These are phyloP conservation scores for Pascua guehoae DNA, from an alignment of 1,284 basidiomycete genomes.

Conservation along the genomic window DNA sequence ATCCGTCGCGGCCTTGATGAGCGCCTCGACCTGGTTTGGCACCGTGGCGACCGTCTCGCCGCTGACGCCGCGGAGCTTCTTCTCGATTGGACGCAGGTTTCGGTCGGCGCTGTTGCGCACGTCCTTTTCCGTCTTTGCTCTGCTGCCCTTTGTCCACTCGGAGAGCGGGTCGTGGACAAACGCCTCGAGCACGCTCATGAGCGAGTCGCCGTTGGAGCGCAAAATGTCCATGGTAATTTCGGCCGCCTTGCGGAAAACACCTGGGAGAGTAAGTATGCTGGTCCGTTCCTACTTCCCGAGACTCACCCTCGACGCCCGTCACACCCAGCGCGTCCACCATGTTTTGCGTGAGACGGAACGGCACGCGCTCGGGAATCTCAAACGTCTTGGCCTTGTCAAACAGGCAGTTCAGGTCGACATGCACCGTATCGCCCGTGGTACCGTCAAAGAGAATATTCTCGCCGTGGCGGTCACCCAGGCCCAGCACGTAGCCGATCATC, in stretches of 20 bases:
- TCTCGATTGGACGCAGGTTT: conserved; percentile 73
- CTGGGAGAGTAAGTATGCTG: conserved; percentile 47
- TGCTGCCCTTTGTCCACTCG: conserved; percentile 74
- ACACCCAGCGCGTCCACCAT: conserved; percentile 90
- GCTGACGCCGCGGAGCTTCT: conserved; percentile 72
- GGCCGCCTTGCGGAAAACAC: conserved; percentile 86
- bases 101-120: conserved; percentile 65
- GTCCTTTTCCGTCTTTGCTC: conserved; percentile 24
- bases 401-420: conserved; percentile 97
- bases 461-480: conserved; percentile 93
- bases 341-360: conserved; percentile 94
- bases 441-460: conserved; percentile 95
- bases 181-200: conserved; percentile 95
- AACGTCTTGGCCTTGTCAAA: conserved; percentile 93
- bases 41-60: conserved; percentile 58
- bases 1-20: conserved; percentile 83
- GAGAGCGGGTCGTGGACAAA: conserved; percentile 97
- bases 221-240: conserved; percentile 88
- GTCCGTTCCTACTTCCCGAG: not conserved
- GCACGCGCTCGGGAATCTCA: conserved; percentile 87
- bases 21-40: conserved; percentile 78
- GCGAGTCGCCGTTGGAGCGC: conserved; percentile 83
- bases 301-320: conserved; percentile 81
- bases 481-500: conserved; percentile 96
- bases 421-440: conserved; percentile 84